Base-by-base conservation (phyloP, 768 basidiomycete genomes). In the Leccinum arenicola region DNA sequence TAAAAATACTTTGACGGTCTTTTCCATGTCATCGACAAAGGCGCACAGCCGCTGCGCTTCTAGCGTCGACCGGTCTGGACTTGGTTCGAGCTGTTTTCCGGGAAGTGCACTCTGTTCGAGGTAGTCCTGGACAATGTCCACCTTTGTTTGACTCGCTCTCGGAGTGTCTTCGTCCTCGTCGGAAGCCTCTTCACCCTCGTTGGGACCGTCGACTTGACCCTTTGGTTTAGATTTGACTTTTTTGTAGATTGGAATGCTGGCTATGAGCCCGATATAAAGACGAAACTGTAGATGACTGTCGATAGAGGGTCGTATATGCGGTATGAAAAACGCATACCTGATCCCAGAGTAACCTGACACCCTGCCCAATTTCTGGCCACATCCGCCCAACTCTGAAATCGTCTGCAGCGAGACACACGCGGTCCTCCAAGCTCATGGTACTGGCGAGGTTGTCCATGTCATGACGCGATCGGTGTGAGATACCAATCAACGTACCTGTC, bases 11-110 rank as follows among this genome's bases (percentile, higher is more conserved):
- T 78, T 84, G 62, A 87, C 73, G 36, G 77, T 70, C n/a, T 69
- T 70, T 60, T 84, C 87, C 9, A 89, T 86, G 56, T 89, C 78
- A 33, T 81, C 72, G 55, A 91, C 64, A 68, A 93, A 93, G 2
- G 72, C 66, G 3, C 75, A 66, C 58, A 85, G 73, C 68, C 74
- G 59, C 6, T 54, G 55, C 12, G 55, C 54, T 49, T 66, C 64
- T 19, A 53, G 23, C 5, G 57, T 60, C 6, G 61, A 60, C 15
- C 50, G 29, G 19, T 66, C 64, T 6, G 56, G 52, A 49, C 31
- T 52, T 1, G 67, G 73, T 50, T 69, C 67, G 19, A 74, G 62
- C 17, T 63, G 58, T 51, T 73, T 74, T 36, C 71, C 71, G 2
- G 71, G 73, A 11, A 64, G 67, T 0, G 71, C 52, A 6, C 14